Evolutionary conservation across 768 basidiomycete species (phyloP).

Genomic region (Auricularia sp.): DNA sequence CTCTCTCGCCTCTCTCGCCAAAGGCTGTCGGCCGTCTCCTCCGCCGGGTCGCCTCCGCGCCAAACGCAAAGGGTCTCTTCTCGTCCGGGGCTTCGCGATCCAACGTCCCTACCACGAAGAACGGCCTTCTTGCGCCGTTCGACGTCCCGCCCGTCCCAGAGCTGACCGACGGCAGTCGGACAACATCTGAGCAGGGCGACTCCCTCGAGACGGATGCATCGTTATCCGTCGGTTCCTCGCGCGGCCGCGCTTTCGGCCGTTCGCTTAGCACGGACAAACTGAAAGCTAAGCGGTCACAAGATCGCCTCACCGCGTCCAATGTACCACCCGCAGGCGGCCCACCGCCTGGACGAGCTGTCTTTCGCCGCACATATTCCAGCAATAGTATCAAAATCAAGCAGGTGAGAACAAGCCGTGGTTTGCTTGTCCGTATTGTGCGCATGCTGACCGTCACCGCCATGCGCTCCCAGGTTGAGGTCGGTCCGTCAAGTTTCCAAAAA

Average conservation of each 20-base stretch:
- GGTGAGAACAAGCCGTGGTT: constrained; percentile 34
- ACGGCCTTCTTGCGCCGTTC: constrained; percentile 63
- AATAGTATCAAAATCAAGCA: constrained; percentile 92
- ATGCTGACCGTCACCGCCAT: constrained; percentile 3
- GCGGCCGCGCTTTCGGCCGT: constrained; percentile 17
- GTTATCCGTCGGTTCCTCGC: constrained; percentile 40
- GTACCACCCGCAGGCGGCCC: constrained; percentile 23
- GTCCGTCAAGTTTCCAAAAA: constrained; percentile 90
- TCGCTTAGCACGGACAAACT: constrained; percentile 7
- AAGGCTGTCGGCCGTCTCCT: constrained; percentile 75
- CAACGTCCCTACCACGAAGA: constrained; percentile 48
- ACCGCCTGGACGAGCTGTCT: constrained; percentile 50
- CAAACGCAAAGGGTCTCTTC: constrained; percentile 90
- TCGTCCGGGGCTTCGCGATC: constrained; percentile 43
- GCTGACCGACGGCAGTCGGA: constrained; percentile 29
- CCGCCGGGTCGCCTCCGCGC: constrained; percentile 90
- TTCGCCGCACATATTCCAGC: constrained; percentile 91
- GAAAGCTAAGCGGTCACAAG: constrained; percentile 10
- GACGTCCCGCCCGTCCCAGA: constrained; percentile 42
- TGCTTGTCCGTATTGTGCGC: constrained; percentile 5
- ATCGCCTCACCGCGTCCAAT: constrained; percentile 11
- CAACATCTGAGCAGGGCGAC: constrained; percentile 48
- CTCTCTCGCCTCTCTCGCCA: constrained; percentile 48
- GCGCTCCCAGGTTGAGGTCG: constrained; percentile 70
- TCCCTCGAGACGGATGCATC: constrained; percentile 75